Conservation (phyloP, 2,329 filamentous ascomycete genomes). For the Orbilia blumenaviensis region DNA sequence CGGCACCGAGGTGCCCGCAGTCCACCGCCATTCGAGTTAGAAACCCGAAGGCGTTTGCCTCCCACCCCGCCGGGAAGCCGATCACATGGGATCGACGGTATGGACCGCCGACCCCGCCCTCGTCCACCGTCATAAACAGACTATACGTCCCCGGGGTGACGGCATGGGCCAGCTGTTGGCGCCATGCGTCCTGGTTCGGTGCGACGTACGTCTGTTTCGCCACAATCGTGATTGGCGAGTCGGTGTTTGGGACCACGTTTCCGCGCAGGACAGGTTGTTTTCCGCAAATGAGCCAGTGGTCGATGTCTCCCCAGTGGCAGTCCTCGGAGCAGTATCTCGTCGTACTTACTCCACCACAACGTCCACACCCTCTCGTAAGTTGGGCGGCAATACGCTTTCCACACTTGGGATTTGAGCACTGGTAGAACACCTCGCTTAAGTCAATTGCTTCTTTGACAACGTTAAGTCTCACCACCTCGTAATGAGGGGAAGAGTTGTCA, state of each 20-base stretch:
- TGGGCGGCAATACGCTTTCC: constrained; percentile 22
- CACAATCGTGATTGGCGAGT: background rate
- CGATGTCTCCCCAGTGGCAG: constrained; percentile 21
- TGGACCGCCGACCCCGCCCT: background rate
- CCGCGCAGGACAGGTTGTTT: background rate
- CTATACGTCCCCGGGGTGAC: constrained; percentile 14
- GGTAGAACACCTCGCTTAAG: constrained; percentile 26
- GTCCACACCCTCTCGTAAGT: constrained; percentile 3
- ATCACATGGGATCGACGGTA: constrained; percentile 19
- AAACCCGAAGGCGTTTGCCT: constrained; percentile 28
- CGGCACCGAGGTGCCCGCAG: constrained; percentile 11
- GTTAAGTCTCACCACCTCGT: background rate
- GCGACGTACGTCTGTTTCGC: constrained; percentile 12
- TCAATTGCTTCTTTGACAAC: background rate
- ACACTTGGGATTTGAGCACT: constrained; percentile 27
- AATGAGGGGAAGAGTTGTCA: background rate
- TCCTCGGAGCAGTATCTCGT: constrained; percentile 27
- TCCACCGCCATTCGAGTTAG: constrained; percentile 21
- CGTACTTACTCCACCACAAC: constrained; percentile 24
- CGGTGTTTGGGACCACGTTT: background rate
- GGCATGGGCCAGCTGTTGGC: constrained; percentile 31
- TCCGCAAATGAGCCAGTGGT: constrained; percentile 31
- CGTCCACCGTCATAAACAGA: constrained; percentile 26
- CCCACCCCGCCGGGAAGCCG: constrained; percentile 28
- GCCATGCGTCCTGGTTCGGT: constrained; percentile 19